phyloP scores from a whole-genome alignment of 169 alveolate species.

The Eimeria brunetti region DNA sequence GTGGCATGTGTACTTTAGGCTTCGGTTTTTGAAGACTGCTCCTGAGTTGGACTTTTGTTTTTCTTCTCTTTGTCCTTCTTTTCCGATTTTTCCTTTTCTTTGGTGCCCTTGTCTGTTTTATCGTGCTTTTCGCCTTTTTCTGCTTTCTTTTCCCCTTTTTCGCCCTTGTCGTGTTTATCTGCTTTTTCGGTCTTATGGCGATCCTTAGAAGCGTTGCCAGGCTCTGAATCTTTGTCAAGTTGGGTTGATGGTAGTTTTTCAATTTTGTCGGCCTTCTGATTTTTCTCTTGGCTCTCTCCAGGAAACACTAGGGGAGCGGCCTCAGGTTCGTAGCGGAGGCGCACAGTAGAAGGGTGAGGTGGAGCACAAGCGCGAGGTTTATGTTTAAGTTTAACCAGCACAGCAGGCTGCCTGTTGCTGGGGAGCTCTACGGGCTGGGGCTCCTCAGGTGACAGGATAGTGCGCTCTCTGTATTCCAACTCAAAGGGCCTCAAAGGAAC shows the following conservation, averaged over 20 bases:
- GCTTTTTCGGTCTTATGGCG: background rate
- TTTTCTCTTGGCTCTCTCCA: background rate
- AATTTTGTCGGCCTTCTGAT: background rate
- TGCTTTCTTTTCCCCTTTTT: background rate
- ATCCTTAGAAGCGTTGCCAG: background rate
- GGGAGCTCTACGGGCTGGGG: slow-evolving; percentile 41
- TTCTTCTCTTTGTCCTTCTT: slow-evolving; percentile 35
- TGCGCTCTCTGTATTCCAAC: slow-evolving; percentile 50
- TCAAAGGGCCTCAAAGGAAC: slow-evolving; percentile 43
- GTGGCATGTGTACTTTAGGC: background rate
- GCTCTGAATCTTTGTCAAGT: background rate
- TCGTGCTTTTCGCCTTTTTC: background rate
- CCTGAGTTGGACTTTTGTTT: background rate
- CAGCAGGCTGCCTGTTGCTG: slow-evolving; percentile 16
- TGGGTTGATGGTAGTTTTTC: background rate
- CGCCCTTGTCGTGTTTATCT: background rate
- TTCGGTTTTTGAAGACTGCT: background rate
- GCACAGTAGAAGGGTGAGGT: slow-evolving; percentile 53
- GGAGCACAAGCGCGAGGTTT: slow-evolving; percentile 52
- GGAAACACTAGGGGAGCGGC: slow-evolving; percentile 22
- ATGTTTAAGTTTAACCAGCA: slow-evolving; percentile 18
- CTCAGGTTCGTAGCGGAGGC: slow-evolving; percentile 28
- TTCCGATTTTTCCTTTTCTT: background rate
- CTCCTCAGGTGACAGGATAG: background rate
- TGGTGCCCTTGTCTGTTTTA: background rate